Conservation (phyloP, 2,329 filamentous ascomycete genomes). For the Fusarium sp. region DNA sequence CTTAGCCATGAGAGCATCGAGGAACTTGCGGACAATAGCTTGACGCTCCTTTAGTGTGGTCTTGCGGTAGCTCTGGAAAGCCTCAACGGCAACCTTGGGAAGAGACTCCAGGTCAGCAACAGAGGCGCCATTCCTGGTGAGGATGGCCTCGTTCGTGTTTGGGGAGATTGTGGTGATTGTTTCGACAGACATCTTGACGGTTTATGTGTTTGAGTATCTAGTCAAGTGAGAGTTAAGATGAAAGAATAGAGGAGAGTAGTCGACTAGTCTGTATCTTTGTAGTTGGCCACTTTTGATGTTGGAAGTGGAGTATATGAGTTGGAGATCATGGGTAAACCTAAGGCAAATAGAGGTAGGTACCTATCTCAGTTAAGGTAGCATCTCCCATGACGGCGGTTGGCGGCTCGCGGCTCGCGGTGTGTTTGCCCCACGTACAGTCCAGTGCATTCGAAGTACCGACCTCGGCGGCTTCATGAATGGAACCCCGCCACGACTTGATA, state of each 20-base stretch:
- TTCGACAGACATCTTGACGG: constrained; percentile 69
- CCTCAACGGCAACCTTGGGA: constrained; percentile 77
- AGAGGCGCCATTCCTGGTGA: constrained; percentile 82
- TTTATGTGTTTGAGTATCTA: neutral
- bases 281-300: constrained; percentile 32
- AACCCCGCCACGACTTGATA: constrained; percentile 40
- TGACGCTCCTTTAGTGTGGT: constrained; percentile 82
- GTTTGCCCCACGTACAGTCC: constrained; percentile 44
- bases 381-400: constrained; percentile 34
- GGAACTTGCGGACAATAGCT: constrained; percentile 82
- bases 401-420: constrained; percentile 37
- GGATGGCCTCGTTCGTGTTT: constrained; percentile 84
- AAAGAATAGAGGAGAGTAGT: constrained; percentile 10
- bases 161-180: constrained; percentile 86
- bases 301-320: constrained; percentile 42
- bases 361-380: neutral
- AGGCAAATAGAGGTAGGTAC: neutral
- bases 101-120: constrained; percentile 76
- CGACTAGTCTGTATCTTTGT: constrained; percentile 28
- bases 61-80: constrained; percentile 81
- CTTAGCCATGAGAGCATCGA: constrained; percentile 76
- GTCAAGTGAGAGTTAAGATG: neutral
- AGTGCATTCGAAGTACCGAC: constrained; percentile 27
- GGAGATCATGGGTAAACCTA: constrained; percentile 25
- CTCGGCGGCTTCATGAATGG: constrained; percentile 36